phyloP scores from a whole-genome alignment of 257 asterid species.

The Solanum pimpinellifolium region DNA sequence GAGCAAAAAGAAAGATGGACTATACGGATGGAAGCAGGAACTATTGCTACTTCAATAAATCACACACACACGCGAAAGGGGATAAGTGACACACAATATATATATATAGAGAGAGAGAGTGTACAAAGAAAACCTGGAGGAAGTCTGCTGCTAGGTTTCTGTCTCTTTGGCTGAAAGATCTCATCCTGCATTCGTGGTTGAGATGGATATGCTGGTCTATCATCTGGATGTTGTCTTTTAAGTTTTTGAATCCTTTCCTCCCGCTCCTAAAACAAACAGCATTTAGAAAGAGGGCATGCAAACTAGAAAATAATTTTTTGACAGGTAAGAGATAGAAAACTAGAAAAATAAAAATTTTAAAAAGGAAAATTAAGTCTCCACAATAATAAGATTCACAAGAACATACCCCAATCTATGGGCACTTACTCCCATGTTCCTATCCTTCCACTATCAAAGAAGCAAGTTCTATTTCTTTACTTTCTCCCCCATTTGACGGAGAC shows the following conservation, averaged over 20 bases:
- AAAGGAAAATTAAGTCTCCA: neutral
- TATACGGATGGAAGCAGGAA: neutral
- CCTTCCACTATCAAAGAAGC: neutral
- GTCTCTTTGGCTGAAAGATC: slow-evolving; percentile 49
- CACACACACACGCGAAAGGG: neutral
- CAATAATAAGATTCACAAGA: neutral
- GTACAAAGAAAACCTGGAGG: slow-evolving; percentile 53
- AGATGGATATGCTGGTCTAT: slow-evolving; percentile 43
- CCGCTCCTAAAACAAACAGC: slow-evolving; percentile 57
- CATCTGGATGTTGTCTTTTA: slow-evolving; percentile 60
- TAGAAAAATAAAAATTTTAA: neutral
- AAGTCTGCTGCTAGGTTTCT: slow-evolving; percentile 48
- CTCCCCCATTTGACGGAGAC: neutral
- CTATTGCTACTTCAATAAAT: neutral
- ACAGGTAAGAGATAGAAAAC: neutral
- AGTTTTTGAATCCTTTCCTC: slow-evolving; percentile 72
- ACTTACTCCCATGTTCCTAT: neutral
- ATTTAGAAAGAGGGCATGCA: neutral
- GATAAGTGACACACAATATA: neutral
- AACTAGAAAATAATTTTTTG: neutral
- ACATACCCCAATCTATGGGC: neutral
- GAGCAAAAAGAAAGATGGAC: neutral
- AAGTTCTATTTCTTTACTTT: neutral
- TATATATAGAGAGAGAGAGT: neutral
- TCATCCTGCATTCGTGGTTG: slow-evolving; percentile 42